phyloP scores from a whole-genome alignment of 2,329 filamentous ascomycete genomes.

The Aspergillus uvarum region DNA sequence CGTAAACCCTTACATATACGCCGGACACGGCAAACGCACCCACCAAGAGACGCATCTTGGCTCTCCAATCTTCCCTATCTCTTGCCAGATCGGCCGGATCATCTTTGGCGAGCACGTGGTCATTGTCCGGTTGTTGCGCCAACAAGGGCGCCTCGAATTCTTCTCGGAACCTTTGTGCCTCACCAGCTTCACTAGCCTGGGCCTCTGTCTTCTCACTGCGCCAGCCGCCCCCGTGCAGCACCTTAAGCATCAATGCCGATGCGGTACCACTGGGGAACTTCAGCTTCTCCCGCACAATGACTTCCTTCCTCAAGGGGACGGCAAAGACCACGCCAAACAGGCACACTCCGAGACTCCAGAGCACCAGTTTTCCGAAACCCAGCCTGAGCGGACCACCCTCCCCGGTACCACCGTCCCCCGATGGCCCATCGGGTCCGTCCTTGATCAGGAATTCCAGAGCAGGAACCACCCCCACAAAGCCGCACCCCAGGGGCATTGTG shows the following conservation, averaged over 20 bases:
- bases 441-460: slow-evolving; percentile 84
- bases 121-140: slow-evolving; percentile 39
- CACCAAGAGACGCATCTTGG: slow-evolving; percentile 60
- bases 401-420: slow-evolving; percentile 67
- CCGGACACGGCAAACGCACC: slow-evolving; percentile 62
- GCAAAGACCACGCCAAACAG: slow-evolving; percentile 98
- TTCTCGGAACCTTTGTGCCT: slow-evolving; percentile 25
- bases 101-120: slow-evolving; percentile 53
- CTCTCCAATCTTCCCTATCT: slow-evolving; percentile 57
- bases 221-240: slow-evolving; percentile 68
- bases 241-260: slow-evolving; percentile 87
- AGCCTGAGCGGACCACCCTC: slow-evolving; percentile 77
- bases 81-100: slow-evolving; percentile 33
- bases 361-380: slow-evolving; percentile 71
- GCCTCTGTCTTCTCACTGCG: slow-evolving; percentile 44
- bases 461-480: slow-evolving; percentile 92
- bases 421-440: slow-evolving; percentile 73
- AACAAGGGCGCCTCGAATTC: slow-evolving; percentile 29
- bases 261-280: slow-evolving; percentile 96
- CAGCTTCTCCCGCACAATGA: slow-evolving; percentile 87
- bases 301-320: slow-evolving; percentile 83
- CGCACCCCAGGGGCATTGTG: slow-evolving; percentile 93
- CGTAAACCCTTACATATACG: slow-evolving; percentile 45
- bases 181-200: slow-evolving; percentile 14
- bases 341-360: slow-evolving; percentile 91